A percentile compares a stretch with the other conserved stretches of the same genome.
These are phyloP conservation scores for Colletotrichum liaoningense DNA, from an alignment of 2,329 filamentous ascomycete genomes.

Conservation along the genomic window DNA sequence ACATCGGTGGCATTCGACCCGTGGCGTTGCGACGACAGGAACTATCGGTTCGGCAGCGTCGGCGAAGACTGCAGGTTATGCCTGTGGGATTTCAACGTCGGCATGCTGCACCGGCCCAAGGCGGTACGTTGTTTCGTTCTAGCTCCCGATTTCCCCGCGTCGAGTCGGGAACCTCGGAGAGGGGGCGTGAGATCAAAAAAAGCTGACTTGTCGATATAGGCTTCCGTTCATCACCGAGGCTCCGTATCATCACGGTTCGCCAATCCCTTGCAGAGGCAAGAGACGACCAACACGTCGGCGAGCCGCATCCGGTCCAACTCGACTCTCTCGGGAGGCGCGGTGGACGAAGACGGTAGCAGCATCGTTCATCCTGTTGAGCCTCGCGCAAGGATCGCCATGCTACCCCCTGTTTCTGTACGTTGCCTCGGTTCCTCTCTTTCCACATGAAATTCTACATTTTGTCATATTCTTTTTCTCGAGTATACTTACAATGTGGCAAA, in stretches of 20 bases:
- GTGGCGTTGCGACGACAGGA: constrained; percentile 95
- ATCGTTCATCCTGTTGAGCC: constrained; percentile 86
- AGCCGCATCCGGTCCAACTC: constrained; percentile 79
- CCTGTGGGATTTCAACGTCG: constrained; percentile 97
- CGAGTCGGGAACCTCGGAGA: neutral
- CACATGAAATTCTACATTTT: no score
- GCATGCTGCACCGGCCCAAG: constrained; percentile 94
- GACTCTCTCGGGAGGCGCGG: constrained; percentile 63
- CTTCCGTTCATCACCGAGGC: constrained; percentile 66
- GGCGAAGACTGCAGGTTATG: constrained; percentile 92
- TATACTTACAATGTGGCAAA: constrained; percentile 33
- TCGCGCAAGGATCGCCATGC: constrained; percentile 82
- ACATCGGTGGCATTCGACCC: constrained; percentile 94
- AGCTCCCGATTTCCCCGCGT: neutral
- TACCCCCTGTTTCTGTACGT: constrained; percentile 89
- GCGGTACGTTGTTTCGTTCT: constrained; percentile 70
- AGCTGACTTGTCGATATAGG: constrained; percentile 45
- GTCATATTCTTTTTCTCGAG: no score
- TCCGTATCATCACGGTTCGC: constrained; percentile 64
- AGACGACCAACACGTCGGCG: constrained; percentile 70
- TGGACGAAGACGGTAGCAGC: constrained; percentile 65
- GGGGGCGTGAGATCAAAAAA: neutral
- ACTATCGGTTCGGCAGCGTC: constrained; percentile 95
- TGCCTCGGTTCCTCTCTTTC: no score
- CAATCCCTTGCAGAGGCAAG: constrained; percentile 63